phyloP scores from a whole-genome alignment of 2,329 filamentous ascomycete genomes.

The Fulvia fulva region DNA sequence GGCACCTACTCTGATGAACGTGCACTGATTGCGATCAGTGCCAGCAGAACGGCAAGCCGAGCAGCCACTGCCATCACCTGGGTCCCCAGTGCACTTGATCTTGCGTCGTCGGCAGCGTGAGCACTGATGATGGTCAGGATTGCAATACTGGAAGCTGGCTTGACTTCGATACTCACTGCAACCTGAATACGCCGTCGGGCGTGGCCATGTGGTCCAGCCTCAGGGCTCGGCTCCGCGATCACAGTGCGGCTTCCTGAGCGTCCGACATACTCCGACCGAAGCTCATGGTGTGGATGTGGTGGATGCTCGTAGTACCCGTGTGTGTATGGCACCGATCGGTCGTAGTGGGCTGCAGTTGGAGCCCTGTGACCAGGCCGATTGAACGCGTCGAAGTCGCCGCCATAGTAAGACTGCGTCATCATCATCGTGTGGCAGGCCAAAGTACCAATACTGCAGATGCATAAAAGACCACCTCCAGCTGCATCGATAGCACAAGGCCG shows the following conservation, averaged over 20 bases:
- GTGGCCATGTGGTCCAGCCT: conserved; percentile 32
- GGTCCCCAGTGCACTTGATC: conserved; percentile 88
- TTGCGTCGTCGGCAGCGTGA: conserved; percentile 86
- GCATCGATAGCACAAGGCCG: conserved; percentile 9
- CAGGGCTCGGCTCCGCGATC: conserved; percentile 33
- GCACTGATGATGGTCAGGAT: conserved; percentile 57
- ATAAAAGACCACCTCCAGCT: conserved; percentile 6
- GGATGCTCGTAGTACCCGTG: conserved; percentile 24
- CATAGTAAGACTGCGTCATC: conserved; percentile 31
- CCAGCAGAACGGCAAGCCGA: conserved; percentile 76
- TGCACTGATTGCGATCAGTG: conserved; percentile 58
- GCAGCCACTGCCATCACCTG: conserved; percentile 72
- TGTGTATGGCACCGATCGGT: conserved; percentile 24
- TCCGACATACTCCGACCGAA: conserved; percentile 23
- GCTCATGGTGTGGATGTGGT: conserved; percentile 17
- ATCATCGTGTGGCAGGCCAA: conserved; percentile 23
- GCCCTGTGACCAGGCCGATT: conserved; percentile 22
- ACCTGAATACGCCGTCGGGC: conserved; percentile 52
- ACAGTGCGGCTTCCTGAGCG: conserved; percentile 20
- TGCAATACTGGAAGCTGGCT: conserved; percentile 1
- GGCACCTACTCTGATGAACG: conserved; percentile 68
- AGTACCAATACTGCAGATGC: conserved; percentile 16
- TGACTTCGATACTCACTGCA: conserved; percentile 41
- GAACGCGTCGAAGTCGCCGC: conserved; percentile 26
- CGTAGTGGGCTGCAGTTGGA: conserved; percentile 24